Conservation (phyloP, 345 rosid species). For the Reutealis trisperma region DNA sequence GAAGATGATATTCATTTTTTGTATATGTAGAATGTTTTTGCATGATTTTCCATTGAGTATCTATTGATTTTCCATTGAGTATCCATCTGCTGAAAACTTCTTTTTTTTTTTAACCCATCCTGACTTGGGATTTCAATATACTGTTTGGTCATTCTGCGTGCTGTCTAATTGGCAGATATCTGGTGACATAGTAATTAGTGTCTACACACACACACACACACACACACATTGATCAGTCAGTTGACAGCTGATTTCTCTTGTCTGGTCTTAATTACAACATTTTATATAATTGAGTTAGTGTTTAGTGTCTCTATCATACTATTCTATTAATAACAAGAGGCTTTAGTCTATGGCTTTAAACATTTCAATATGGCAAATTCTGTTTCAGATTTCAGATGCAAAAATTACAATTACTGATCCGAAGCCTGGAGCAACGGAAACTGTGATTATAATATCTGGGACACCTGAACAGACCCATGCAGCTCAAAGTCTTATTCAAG, state of each 20-base stretch:
- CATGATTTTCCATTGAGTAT: background rate
- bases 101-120: background rate
- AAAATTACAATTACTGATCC: slow-evolving; percentile 57
- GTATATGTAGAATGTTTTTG: background rate
- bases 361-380: background rate
- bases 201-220: too few relatives aligned
- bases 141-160: background rate
- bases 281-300: background rate
- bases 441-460: slow-evolving; percentile 66
- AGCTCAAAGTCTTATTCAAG: slow-evolving; percentile 81
- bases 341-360: slow-evolving; percentile 1
- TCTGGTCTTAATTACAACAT: background rate
- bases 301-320: background rate
- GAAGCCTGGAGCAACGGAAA: slow-evolving; percentile 61
- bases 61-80: background rate
- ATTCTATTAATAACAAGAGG: background rate
- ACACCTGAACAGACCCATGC: slow-evolving; percentile 86
- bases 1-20: too few relatives aligned
- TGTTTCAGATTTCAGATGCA: slow-evolving; percentile 70
- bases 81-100: background rate
- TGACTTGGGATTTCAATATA: background rate
- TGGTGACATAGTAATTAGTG: background rate
- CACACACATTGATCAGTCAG: background rate
- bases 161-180: background rate
- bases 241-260: background rate